A percentile compares a stretch with the other conserved stretches of the same genome.
Evolutionary conservation across 2,329 filamentous ascomycete species (phyloP).

Genomic region (Neospermospora avenae): DNA sequence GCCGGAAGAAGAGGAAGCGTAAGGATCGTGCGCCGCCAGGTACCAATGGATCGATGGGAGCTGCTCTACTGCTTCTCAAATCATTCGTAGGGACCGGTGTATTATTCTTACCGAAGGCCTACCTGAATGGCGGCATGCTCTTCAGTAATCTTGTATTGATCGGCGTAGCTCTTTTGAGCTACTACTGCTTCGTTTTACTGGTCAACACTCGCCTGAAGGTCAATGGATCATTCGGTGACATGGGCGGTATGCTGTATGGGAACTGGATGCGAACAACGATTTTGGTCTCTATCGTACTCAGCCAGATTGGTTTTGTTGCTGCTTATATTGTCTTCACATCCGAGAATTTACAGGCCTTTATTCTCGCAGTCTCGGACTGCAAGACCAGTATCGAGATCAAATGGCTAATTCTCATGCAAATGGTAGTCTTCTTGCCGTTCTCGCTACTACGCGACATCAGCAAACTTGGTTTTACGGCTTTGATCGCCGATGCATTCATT

Average conservation of each 20-base stretch:
- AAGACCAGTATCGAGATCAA: constrained; percentile 81
- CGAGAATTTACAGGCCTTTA: constrained; percentile 92
- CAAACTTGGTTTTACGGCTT: constrained; percentile 91
- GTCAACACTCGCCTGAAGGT: constrained; percentile 82
- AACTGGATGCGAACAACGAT: constrained; percentile 87
- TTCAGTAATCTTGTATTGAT: constrained; percentile 94
- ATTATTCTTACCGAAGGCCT: constrained; percentile 87
- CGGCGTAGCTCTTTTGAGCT: constrained; percentile 79
- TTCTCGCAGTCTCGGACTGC: constrained; percentile 87
- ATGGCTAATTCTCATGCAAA: constrained; percentile 88
- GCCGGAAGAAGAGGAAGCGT: constrained; percentile 64
- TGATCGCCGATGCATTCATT: constrained; percentile 93
- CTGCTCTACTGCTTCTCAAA: constrained; percentile 84
- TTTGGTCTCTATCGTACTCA: constrained; percentile 87
- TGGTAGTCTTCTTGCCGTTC: constrained; percentile 91
- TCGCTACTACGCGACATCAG: constrained; percentile 94
- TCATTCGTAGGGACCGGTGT: constrained; percentile 98
- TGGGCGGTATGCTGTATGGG: constrained; percentile 88
- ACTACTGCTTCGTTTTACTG: constrained; percentile 95
- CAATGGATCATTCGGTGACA: constrained; percentile 95
- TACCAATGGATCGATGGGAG: constrained; percentile 74
- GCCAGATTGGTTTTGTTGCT: constrained; percentile 90
- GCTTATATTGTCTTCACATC: constrained; percentile 97
- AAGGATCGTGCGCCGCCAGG: constrained; percentile 72
- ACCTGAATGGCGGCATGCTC: constrained; percentile 94